Conservation (phyloP, 2,329 filamentous ascomycete species). For the Bisporella sp. region DNA sequence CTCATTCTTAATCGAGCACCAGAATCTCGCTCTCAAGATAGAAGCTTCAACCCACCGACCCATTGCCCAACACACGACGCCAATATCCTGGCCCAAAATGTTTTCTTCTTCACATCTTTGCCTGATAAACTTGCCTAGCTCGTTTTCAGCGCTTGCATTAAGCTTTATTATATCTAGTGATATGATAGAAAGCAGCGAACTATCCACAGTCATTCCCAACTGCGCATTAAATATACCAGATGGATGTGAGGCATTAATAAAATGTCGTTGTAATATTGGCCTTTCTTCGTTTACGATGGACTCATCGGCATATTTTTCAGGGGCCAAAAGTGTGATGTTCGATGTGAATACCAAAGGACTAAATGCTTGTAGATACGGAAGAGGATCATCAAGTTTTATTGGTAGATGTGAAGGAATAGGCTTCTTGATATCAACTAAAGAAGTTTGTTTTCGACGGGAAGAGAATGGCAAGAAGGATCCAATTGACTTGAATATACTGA, state of each 20-base stretch:
- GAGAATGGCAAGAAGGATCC: slow-evolving; percentile 25
- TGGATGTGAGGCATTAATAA: slow-evolving; percentile 42
- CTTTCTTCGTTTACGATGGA: slow-evolving; percentile 13
- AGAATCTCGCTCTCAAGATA: slow-evolving; percentile 53
- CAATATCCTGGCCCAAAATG: slow-evolving; percentile 49
- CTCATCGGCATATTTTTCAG: slow-evolving; percentile 15
- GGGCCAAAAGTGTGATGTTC: slow-evolving; percentile 39
- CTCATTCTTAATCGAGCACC: slow-evolving; percentile 46
- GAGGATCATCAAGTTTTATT: slow-evolving; percentile 55
- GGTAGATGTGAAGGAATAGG: slow-evolving; percentile 54
- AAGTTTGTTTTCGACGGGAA: slow-evolving; percentile 15
- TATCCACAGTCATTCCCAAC: slow-evolving; percentile 52
- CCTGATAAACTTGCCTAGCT: slow-evolving; percentile 45
- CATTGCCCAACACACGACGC: slow-evolving; percentile 59
- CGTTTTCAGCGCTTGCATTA: slow-evolving; percentile 49
- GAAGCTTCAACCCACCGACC: slow-evolving; percentile 60
- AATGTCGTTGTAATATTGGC: slow-evolving; percentile 43
- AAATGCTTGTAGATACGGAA: slow-evolving; percentile 66
- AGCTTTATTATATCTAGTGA: slow-evolving; percentile 47
- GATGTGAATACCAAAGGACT: slow-evolving; percentile 59
- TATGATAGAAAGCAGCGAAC: slow-evolving; percentile 42
- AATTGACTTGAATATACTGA: slow-evolving; percentile 24
- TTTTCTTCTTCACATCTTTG: slow-evolving; percentile 31
- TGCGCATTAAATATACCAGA: slow-evolving; percentile 48
- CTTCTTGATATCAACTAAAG: slow-evolving; percentile 27